A percentile compares a stretch with the other conserved stretches of the same genome.
These are phyloP conservation scores for Colletotrichum kahawae DNA, from an alignment of 2,329 filamentous ascomycete genomes.

Conservation along the genomic window DNA sequence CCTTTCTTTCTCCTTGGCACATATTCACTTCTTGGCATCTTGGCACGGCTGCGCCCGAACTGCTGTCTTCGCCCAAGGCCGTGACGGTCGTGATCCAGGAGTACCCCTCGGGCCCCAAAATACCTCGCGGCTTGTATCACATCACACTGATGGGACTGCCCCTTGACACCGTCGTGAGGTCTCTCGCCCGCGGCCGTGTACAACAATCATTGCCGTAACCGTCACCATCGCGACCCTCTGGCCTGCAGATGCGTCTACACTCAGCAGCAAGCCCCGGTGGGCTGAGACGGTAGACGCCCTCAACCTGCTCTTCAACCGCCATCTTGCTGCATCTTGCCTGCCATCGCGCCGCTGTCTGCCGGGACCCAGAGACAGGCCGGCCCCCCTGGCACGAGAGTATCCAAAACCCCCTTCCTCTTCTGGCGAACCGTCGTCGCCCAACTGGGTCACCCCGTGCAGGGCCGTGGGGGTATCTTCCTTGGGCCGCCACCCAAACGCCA, in stretches of 20 bases:
- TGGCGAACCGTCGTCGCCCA: conserved; percentile 12
- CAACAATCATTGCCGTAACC: background rate
- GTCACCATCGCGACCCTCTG: background rate
- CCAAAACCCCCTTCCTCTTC: conserved; percentile 11
- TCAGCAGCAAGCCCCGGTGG: background rate
- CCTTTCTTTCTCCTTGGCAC: background rate
- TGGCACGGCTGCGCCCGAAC: conserved; percentile 16
- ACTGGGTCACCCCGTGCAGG: conserved; percentile 7
- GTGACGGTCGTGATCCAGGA: background rate
- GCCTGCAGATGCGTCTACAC: background rate
- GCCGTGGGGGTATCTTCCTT: conserved; percentile 10
- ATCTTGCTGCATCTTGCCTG: conserved; percentile 32
- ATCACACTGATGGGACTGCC: background rate
- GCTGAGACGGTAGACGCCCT: conserved; percentile 15
- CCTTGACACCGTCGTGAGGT: conserved; percentile 8
- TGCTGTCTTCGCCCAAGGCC: background rate
- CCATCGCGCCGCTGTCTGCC: conserved; percentile 28
- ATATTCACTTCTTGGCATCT: background rate
- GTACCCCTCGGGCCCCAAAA: conserved; percentile 4
- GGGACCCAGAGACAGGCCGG: conserved; percentile 7
- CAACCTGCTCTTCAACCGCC: conserved; percentile 22
- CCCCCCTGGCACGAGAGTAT: background rate
- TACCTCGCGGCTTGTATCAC: conserved; percentile 13
- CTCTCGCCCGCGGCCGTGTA: background rate
- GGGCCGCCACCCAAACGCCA: conserved; percentile 10